Evolutionary conservation across 768 basidiomycete species (phyloP).

Genomic region (Neoboletus brunneissimus): DNA sequence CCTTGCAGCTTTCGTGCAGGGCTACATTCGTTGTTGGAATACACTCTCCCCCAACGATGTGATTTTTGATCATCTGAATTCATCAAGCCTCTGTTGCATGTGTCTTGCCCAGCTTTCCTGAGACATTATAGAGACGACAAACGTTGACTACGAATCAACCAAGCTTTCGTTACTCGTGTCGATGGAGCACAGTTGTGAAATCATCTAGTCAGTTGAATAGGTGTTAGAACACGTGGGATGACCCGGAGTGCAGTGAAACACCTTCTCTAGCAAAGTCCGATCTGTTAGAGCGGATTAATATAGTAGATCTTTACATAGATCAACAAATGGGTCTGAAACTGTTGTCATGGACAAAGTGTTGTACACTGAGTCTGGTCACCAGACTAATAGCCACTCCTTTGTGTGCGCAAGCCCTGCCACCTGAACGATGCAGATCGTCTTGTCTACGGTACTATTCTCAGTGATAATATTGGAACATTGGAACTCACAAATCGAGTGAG

Average conservation of each 20-base stretch:
- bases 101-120: not conserved
- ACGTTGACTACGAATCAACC: not conserved
- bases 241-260: not conserved
- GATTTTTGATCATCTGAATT: not conserved
- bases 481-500: conserved; percentile 58
- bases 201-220: not conserved
- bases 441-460: not conserved
- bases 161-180: too few species aligned
- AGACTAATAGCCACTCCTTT: not conserved
- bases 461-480: conserved; percentile 35
- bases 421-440: not conserved
- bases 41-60: not conserved
- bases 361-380: too few species aligned
- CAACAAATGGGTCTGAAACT: not conserved
- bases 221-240: not conserved
- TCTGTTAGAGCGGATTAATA: not conserved
- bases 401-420: not conserved
- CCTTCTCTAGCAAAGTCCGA: not conserved
- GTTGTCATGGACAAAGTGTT: not conserved
- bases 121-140: not conserved
- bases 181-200: not conserved
- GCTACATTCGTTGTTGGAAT: not conserved
- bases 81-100: not conserved
- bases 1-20: not conserved
- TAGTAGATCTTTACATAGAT: not conserved